These are phyloP conservation scores for Diaporthe sp. DNA, from an alignment of 2,329 filamentous ascomycete genomes.

Conservation along the genomic window DNA sequence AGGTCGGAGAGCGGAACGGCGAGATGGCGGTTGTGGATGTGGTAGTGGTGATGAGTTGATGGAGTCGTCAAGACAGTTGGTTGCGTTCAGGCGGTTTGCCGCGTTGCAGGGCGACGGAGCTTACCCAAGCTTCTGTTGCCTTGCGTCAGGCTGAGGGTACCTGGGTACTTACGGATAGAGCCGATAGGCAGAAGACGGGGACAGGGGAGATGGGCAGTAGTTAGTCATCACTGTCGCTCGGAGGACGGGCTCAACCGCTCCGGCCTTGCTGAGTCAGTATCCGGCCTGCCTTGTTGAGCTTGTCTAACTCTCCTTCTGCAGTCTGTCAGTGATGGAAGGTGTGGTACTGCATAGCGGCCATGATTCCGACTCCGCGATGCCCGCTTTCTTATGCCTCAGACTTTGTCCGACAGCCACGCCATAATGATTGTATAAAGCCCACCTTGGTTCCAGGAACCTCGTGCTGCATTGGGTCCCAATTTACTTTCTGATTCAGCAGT, in stretches of 20 bases:
- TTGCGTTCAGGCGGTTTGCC: conserved; percentile 15
- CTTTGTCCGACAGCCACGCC: conserved; percentile 15
- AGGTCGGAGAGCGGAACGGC: background rate
- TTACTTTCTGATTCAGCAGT: background rate
- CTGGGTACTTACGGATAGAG: conserved; percentile 20
- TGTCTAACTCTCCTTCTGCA: background rate
- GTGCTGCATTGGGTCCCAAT: background rate
- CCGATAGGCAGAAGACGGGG: background rate
- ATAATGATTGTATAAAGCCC: conserved; percentile 16
- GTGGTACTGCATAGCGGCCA: background rate
- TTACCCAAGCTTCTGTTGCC: conserved; percentile 56
- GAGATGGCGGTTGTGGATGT: background rate
- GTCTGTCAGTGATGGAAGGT: background rate
- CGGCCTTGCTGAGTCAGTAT: background rate
- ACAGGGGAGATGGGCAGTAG: background rate
- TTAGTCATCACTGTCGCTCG: background rate
- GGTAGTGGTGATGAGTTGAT: conserved; percentile 1
- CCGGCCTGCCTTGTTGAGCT: too few species aligned
- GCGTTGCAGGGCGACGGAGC: conserved; percentile 44
- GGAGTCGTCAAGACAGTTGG: conserved; percentile 17
- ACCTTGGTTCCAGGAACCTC: background rate
- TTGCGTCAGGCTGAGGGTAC: conserved; percentile 43
- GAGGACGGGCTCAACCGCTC: background rate
- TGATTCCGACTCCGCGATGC: conserved; percentile 8
- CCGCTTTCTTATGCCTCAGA: background rate